Base-by-base conservation (phyloP, 2,329 filamentous ascomycete genomes). In the Penicillium sumatraense region DNA sequence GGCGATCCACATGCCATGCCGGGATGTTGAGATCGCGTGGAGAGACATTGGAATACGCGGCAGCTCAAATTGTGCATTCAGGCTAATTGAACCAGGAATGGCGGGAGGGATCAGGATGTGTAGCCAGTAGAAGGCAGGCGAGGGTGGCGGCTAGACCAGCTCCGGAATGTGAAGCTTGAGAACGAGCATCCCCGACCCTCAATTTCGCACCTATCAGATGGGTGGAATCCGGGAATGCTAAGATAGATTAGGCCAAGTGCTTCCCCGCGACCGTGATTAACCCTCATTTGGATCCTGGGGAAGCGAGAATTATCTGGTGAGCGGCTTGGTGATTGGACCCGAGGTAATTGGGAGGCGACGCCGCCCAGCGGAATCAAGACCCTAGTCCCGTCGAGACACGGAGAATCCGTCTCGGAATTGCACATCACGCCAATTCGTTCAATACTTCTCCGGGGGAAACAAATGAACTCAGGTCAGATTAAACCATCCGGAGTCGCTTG, bases 131-230 rank as follows among this genome's bases (percentile, higher is more conserved):
- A 52, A 35, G 6, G 27, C 20, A 13, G 27, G 42, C 18, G 26
- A 31, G 29, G 38, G n/a, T 36, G 3, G 7, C 18, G 44, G 49
- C 55, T 60, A 36, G 44, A 21, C 59, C 50, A 36, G 50, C n/a
- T 38, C 20, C 21, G 44, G 51, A 58, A 52, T 54, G 54, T 29
- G 29, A 40, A 54, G 26, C 27, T 33, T 20, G 38, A 42, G 38
- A 14, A 42, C 11, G 38, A 42, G 18, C 48, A 27, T 40, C 3
- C 6, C 23, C 26, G 8, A 42, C 10, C 10, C 3, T 20, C 16
- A 53, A 53, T 57, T 57, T 59, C 27, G 53, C 61, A 64, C 61
- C 60, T 64, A 64, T 62, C 58, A 58, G 7, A 31, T n/a, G n/a
- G 6, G 2, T 1, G 1, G 2, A 3, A 2, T 18, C 40, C 21